These are phyloP conservation scores for Ceratocystis huliohia DNA, from an alignment of 2,329 filamentous ascomycete species.

Conservation along the genomic window DNA sequence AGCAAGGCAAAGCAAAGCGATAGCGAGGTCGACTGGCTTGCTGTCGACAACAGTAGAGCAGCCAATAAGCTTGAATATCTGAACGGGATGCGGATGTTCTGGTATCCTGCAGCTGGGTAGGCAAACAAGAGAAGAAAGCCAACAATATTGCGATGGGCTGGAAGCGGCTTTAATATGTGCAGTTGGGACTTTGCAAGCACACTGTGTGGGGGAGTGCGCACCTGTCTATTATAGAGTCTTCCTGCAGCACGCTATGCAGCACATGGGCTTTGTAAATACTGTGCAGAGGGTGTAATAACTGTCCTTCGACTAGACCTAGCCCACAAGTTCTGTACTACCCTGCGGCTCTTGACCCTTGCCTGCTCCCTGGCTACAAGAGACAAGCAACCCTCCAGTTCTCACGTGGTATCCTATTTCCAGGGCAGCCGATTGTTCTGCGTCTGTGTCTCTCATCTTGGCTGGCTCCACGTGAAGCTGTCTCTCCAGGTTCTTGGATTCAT, in stretches of 20 bases:
- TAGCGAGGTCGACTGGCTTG: not conserved
- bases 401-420: not conserved
- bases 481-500: constrained; percentile 20
- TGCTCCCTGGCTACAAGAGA: not conserved
- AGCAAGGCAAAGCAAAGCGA: not conserved
- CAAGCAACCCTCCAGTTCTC: not conserved
- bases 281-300: no score
- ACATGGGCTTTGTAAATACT: no score
- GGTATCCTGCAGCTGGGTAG: not conserved
- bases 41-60: no score
- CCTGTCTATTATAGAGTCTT: no score
- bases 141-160: not conserved
- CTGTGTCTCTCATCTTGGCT: not conserved
- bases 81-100: not conserved
- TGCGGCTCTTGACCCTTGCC: no score
- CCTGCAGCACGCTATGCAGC: no score
- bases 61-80: no score
- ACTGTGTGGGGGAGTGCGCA: not conserved
- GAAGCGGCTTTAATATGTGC: not conserved
- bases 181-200: not conserved
- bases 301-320: no score
- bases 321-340: no score
- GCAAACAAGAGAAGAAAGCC: constrained; percentile 1
- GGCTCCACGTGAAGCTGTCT: constrained; percentile 7
- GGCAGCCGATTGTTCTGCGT: no score